Evolutionary conservation across 2,329 filamentous ascomycete species (phyloP).

Genomic region (Shiraia bambusicola): DNA sequence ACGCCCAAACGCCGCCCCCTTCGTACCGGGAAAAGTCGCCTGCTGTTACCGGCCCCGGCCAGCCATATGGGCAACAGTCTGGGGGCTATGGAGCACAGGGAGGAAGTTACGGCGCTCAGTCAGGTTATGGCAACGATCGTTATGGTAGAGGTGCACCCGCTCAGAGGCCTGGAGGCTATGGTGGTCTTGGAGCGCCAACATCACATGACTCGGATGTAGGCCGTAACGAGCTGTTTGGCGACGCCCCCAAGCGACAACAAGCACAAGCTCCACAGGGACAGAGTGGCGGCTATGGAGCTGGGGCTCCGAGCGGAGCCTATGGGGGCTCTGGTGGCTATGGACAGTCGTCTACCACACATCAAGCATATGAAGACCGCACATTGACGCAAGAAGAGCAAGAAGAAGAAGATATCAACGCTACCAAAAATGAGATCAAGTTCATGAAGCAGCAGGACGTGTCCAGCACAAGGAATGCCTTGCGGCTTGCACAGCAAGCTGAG

Average conservation of each 20-base stretch:
- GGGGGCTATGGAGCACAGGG: constrained; percentile 33
- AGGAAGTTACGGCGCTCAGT: constrained; percentile 32
- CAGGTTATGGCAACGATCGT: constrained; percentile 51
- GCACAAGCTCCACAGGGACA: constrained; percentile 41
- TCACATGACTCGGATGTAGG: constrained; percentile 57
- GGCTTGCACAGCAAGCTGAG: constrained; percentile 66
- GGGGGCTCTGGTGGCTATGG: constrained; percentile 29
- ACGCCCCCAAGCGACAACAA: constrained; percentile 54
- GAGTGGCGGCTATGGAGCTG: constrained; percentile 22
- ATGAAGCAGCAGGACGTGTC: constrained; percentile 72
- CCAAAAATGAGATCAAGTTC: constrained; percentile 72
- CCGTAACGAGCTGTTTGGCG: constrained; percentile 66
- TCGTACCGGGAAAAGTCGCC: constrained; percentile 51
- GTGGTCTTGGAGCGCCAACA: constrained; percentile 34
- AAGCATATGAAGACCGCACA: constrained; percentile 67
- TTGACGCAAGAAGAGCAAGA: constrained; percentile 78
- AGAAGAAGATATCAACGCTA: constrained; percentile 69
- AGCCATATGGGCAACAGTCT: constrained; percentile 48
- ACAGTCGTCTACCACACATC: constrained; percentile 42
- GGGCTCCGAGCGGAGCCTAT: constrained; percentile 25
- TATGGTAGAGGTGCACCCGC: constrained; percentile 47
- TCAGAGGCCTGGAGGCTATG: constrained; percentile 43
- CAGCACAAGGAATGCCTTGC: constrained; percentile 65
- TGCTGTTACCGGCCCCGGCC: constrained; percentile 44
- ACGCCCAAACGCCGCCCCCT: constrained; percentile 52